Percentiles rank a stretch among this genome's conserved stretches.
Evolutionary conservation across 2,329 filamentous ascomycete genomes (phyloP).

Genomic region (Monascus ruber): DNA sequence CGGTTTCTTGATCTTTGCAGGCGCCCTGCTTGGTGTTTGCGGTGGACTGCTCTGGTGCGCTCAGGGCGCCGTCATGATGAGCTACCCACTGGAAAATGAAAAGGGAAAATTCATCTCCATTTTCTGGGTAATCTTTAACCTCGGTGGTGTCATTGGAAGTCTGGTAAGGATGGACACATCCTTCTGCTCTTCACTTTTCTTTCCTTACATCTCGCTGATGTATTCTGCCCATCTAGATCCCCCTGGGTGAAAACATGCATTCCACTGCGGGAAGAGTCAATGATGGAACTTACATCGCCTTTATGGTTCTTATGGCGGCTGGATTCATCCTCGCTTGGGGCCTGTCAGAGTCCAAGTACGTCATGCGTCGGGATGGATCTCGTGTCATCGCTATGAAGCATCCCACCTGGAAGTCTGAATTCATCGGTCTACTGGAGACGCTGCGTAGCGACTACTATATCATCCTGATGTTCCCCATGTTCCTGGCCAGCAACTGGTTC

Average conservation of each 20-base stretch:
- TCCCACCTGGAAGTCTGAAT: slow-evolving; percentile 71
- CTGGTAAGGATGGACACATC: slow-evolving; percentile 35
- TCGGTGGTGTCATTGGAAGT: slow-evolving; percentile 78
- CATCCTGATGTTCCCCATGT: slow-evolving; percentile 67
- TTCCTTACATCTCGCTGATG: background rate
- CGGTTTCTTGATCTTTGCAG: slow-evolving; percentile 39
- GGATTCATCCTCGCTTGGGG: slow-evolving; percentile 60
- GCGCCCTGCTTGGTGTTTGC: slow-evolving; percentile 39
- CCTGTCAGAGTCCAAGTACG: slow-evolving; percentile 58
- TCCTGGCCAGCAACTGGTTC: slow-evolving; percentile 70
- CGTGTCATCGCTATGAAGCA: slow-evolving; percentile 82
- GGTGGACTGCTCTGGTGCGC: slow-evolving; percentile 41
- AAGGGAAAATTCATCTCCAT: slow-evolving; percentile 84
- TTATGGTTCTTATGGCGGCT: slow-evolving; percentile 66
- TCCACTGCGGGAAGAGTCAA: slow-evolving; percentile 29
- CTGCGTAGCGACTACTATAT: slow-evolving; percentile 61
- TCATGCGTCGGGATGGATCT: slow-evolving; percentile 67
- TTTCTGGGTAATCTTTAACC: slow-evolving; percentile 94
- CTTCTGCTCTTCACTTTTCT: background rate
- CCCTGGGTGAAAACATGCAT: slow-evolving; percentile 37
- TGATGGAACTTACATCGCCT: slow-evolving; percentile 78
- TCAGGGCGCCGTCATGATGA: slow-evolving; percentile 52
- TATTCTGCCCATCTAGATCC: slow-evolving; percentile 18
- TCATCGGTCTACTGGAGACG: slow-evolving; percentile 64
- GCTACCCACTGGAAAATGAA: slow-evolving; percentile 66